Conservation (phyloP, 352 stramenopile genomes). For the Pythium aphanidermatum region DNA sequence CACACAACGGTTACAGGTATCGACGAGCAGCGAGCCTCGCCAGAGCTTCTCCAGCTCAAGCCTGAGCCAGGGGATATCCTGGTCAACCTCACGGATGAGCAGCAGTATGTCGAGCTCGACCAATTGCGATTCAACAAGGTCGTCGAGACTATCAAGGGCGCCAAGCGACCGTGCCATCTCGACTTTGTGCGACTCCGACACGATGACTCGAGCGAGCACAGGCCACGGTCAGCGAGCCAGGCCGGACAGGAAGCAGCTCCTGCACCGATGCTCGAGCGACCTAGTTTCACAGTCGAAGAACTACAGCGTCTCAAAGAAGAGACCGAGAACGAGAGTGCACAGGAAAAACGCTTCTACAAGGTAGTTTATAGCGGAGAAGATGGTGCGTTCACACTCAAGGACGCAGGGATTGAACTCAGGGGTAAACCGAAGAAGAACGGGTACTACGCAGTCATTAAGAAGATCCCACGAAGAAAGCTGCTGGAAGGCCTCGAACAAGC, state of each 20-base stretch:
- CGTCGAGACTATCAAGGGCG: too few species aligned
- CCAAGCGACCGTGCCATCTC: too few species aligned
- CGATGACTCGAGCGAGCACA: too few species aligned
- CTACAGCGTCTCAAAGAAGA: slow-evolving; percentile 13
- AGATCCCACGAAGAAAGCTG: slow-evolving; percentile 41
- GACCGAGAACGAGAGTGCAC: slow-evolving; percentile 23
- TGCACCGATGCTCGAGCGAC: slow-evolving; percentile 35
- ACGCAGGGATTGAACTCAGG: slow-evolving; percentile 41
- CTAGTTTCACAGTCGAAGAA: slow-evolving; percentile 53
- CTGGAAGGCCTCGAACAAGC: slow-evolving; percentile 48
- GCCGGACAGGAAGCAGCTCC: too few species aligned
- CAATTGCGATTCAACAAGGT: too few species aligned
- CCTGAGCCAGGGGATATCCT: too few species aligned
- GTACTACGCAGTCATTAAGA: slow-evolving; percentile 56
- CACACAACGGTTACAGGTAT: slow-evolving; percentile 49
- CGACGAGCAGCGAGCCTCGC: slow-evolving; percentile 38
- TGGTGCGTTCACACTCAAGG: slow-evolving; percentile 33
- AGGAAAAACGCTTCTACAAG: slow-evolving; percentile 56
- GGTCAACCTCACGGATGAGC: too few species aligned
- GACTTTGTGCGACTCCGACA: too few species aligned
- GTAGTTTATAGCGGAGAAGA: slow-evolving; percentile 45
- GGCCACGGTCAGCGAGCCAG: too few species aligned
- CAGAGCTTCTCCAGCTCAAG: slow-evolving; percentile 32
- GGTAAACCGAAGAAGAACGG: slow-evolving; percentile 55
- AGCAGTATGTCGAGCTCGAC: too few species aligned